phyloP scores from a whole-genome alignment of 768 basidiomycete genomes.

The Boletus patriciae region DNA sequence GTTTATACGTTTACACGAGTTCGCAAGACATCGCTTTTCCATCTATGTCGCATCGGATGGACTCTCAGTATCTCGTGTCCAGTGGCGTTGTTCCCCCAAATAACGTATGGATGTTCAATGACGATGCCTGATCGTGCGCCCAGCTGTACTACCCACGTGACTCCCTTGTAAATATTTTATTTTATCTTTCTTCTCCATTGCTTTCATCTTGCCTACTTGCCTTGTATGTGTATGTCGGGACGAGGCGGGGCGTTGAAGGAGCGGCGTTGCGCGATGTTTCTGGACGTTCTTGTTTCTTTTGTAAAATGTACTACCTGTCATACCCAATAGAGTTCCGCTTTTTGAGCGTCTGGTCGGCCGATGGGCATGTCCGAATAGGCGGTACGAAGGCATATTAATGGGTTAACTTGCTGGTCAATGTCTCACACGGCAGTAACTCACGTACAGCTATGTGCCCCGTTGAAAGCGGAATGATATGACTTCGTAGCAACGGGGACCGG shows the following conservation, averaged over 20 bases:
- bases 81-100: slow-evolving; percentile 11
- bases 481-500: background rate
- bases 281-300: slow-evolving; percentile 22
- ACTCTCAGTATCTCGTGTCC: slow-evolving; percentile 16
- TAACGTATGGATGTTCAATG: slow-evolving; percentile 17
- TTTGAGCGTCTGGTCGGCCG: background rate
- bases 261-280: slow-evolving; percentile 12
- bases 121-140: slow-evolving; percentile 9
- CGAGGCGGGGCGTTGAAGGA: slow-evolving; percentile 18
- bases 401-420: too few relatives aligned
- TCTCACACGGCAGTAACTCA: background rate
- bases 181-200: slow-evolving; percentile 1
- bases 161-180: slow-evolving; percentile 23
- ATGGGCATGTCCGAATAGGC: too few relatives aligned
- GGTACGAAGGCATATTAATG: background rate
- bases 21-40: slow-evolving; percentile 16
- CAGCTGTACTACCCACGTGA: slow-evolving; percentile 3
- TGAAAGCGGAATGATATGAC: background rate
- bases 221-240: slow-evolving; percentile 26
- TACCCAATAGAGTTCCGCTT: slow-evolving; percentile 28
- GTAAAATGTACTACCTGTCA: slow-evolving; percentile 24
- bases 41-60: slow-evolving; percentile 9
- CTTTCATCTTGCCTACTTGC: slow-evolving; percentile 21
- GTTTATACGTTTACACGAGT: slow-evolving; percentile 19
- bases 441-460: background rate